Percentiles rank a stretch among this genome's conserved stretches.
Evolutionary conservation across 352 stramenopile genomes (phyloP).

Genomic region (Lagenidium giganteum): DNA sequence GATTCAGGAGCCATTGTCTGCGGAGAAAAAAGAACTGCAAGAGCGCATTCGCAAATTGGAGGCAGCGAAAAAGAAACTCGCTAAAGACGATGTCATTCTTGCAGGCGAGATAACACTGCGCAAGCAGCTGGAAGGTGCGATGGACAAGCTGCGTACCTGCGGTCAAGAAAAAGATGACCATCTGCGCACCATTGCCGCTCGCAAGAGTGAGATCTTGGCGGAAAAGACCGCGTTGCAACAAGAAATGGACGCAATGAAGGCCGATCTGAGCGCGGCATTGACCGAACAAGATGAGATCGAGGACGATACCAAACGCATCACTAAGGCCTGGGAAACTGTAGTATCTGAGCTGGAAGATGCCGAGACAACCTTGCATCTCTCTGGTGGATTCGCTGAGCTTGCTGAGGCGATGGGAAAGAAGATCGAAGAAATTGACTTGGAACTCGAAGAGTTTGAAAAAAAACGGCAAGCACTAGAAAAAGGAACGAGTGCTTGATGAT

Average conservation of each 20-base stretch:
- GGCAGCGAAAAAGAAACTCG: conserved; percentile 15
- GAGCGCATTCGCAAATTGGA: conserved; percentile 26
- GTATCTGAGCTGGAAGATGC: conserved; percentile 52
- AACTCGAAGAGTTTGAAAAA: not conserved
- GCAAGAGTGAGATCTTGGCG: conserved; percentile 25
- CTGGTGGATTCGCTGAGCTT: conserved; percentile 17
- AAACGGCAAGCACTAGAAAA: too few relatives aligned
- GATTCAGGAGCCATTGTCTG: conserved; percentile 50
- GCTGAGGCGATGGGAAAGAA: not conserved
- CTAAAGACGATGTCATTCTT: too few relatives aligned
- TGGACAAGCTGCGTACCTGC: conserved; percentile 30
- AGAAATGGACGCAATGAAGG: conserved; percentile 58
- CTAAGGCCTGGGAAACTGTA: conserved; percentile 29
- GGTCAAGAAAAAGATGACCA: conserved; percentile 31
- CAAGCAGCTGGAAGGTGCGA: conserved; percentile 22
- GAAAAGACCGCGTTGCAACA: conserved; percentile 38
- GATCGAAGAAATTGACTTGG: not conserved
- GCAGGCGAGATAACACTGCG: conserved; percentile 25
- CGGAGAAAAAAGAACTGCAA: conserved; percentile 26
- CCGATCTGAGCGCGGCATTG: conserved; percentile 26
- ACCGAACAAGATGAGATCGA: conserved; percentile 49
- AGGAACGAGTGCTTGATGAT: too few relatives aligned
- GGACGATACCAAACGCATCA: conserved; percentile 26
- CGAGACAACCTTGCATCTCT: conserved; percentile 62
- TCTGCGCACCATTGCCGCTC: conserved; percentile 20